Evolutionary conservation across 352 stramenopile species (phyloP).

Genomic region (Blastocystis sp.): DNA sequence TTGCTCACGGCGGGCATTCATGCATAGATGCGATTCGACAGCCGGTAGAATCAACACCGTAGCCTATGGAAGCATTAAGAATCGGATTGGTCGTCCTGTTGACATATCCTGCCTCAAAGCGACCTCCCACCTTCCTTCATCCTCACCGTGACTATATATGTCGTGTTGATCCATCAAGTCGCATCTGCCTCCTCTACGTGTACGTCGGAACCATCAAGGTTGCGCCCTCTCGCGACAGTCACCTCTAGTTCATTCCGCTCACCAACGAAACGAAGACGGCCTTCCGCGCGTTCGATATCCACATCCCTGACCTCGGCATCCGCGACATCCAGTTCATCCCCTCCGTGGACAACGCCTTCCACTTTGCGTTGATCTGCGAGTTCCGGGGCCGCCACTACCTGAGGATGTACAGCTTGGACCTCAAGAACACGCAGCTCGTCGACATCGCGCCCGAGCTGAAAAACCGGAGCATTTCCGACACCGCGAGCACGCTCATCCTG

Average conservation of each 20-base stretch:
- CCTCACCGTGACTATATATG: conserved; percentile 18
- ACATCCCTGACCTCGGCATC: conserved; percentile 55
- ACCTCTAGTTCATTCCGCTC: conserved; percentile 44
- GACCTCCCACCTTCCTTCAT: background rate
- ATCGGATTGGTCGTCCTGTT: conserved; percentile 40
- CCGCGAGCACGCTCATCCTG: conserved; percentile 6
- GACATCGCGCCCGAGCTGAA: background rate
- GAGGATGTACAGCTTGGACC: conserved; percentile 21
- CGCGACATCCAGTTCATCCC: conserved; percentile 63
- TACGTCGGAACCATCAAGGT: conserved; percentile 60
- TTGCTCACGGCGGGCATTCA: background rate
- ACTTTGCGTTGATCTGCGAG: conserved; percentile 54
- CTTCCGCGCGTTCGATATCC: conserved; percentile 62
- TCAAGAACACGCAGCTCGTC: conserved; percentile 24
- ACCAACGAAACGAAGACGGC: conserved; percentile 56
- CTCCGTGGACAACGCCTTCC: conserved; percentile 6
- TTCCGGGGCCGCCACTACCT: background rate
- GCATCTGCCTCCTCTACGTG: conserved; percentile 49
- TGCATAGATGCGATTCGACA: conserved; percentile 12
- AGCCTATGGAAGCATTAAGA: conserved; percentile 42
- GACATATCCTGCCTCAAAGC: conserved; percentile 63
- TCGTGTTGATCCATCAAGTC: conserved; percentile 50
- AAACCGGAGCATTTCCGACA: background rate
- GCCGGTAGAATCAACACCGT: conserved; percentile 21
- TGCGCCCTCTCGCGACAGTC: background rate